phyloP scores from a whole-genome alignment of 2,329 filamentous ascomycete species.

The Lachnellula occidentalis region DNA sequence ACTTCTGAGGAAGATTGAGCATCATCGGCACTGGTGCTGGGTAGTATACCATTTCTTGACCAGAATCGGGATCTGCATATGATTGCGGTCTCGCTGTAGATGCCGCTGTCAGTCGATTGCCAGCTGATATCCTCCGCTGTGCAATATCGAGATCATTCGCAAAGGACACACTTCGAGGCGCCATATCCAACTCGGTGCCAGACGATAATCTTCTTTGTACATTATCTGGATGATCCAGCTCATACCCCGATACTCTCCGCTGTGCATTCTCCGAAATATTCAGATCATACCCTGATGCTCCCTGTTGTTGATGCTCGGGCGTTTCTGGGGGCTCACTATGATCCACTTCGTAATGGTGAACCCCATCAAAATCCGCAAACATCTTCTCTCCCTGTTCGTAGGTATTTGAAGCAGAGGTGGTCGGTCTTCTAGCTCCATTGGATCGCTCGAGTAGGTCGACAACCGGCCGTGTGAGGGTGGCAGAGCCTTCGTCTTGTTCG shows the following conservation, averaged over 20 bases:
- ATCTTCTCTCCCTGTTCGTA: conserved; percentile 60
- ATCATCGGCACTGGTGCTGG: conserved; percentile 90
- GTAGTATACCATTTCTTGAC: conserved; percentile 86
- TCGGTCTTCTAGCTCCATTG: conserved; percentile 13
- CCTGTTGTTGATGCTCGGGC: conserved; percentile 2
- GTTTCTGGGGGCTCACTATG: conserved; percentile 46
- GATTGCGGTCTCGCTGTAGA: conserved; percentile 42
- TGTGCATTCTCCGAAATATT: neutral
- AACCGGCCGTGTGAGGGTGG: conserved; percentile 22
- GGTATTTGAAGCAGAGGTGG: conserved; percentile 37
- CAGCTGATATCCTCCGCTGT: conserved; percentile 14
- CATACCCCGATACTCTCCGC: conserved; percentile 12
- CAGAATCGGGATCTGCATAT: conserved; percentile 58
- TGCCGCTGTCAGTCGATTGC: conserved; percentile 16
- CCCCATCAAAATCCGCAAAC: conserved; percentile 78
- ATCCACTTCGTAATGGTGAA: conserved; percentile 26
- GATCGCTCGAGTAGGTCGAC: conserved; percentile 15
- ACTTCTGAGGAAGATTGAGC: conserved; percentile 83
- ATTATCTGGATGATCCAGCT: conserved; percentile 3
- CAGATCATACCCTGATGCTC: conserved; percentile 4
- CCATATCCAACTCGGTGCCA: conserved; percentile 10
- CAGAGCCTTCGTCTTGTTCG: conserved; percentile 25
- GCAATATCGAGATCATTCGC: conserved; percentile 8
- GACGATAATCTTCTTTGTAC: conserved; percentile 9
- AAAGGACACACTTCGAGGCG: neutral